Evolutionary conservation across 306 rosid genomes (phyloP).

Genomic region (Citrullus mucosospermus): DNA sequence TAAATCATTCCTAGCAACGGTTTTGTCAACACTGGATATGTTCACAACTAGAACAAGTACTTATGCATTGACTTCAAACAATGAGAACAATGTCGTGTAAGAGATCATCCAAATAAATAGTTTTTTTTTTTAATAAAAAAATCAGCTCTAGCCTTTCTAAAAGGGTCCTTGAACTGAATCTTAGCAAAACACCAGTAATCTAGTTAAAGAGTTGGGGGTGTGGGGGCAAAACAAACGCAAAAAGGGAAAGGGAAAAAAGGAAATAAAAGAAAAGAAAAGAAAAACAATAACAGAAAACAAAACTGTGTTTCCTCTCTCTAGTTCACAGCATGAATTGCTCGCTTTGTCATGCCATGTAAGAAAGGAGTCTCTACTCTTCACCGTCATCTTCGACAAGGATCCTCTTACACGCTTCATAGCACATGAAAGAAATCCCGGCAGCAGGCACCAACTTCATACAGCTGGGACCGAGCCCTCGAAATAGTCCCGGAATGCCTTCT

Average conservation of each 20-base stretch:
- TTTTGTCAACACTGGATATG: too few species aligned
- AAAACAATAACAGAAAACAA: slow-evolving; percentile 2
- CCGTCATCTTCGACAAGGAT: slow-evolving; percentile 29
- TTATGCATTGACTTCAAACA: neutral
- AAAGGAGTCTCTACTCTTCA: neutral
- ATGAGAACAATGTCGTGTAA: slow-evolving; percentile 1
- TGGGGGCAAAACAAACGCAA: neutral
- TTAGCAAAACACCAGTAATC: neutral
- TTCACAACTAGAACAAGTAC: too few species aligned
- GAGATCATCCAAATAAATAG: neutral
- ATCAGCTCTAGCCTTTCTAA: slow-evolving; percentile 2
- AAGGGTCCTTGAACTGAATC: neutral
- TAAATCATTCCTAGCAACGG: too few species aligned
- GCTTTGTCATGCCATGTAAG: neutral
- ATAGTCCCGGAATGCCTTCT: slow-evolving; percentile 47
- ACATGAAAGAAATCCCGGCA: slow-evolving; percentile 72
- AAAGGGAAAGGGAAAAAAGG: neutral
- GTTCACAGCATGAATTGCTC: neutral
- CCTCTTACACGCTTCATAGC: slow-evolving; percentile 67
- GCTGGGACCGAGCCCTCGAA: slow-evolving; percentile 64
- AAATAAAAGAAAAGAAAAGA: neutral
- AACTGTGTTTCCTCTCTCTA: slow-evolving; percentile 1
- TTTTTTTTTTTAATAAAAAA: too few species aligned
- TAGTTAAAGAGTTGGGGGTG: neutral
- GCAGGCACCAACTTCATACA: slow-evolving; percentile 64